phyloP scores from a whole-genome alignment of 805 yeast genomes.

The Candida adriatica region DNA sequence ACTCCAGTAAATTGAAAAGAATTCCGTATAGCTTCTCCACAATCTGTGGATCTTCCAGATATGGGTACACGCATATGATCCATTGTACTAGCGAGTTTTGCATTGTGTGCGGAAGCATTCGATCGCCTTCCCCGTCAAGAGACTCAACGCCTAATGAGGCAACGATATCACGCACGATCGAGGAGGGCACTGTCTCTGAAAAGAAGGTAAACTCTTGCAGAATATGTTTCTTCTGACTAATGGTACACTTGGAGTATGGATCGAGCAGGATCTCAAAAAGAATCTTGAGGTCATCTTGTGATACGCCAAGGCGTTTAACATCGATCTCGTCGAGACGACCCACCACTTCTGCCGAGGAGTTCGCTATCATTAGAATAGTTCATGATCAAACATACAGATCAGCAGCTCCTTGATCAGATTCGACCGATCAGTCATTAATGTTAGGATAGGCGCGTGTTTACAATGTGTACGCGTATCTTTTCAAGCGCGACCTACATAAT shows the following conservation, averaged over 20 bases:
- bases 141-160: slow-evolving; percentile 26
- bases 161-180: slow-evolving; percentile 22
- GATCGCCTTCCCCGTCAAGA: slow-evolving; percentile 15
- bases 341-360: background rate
- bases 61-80: slow-evolving; percentile 27
- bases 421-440: too few relatives aligned
- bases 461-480: too few relatives aligned
- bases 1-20: slow-evolving; percentile 29
- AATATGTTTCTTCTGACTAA: slow-evolving; percentile 11
- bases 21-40: slow-evolving; percentile 20
- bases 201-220: slow-evolving; percentile 25
- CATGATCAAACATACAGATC: too few relatives aligned
- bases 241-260: slow-evolving; percentile 4
- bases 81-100: slow-evolving; percentile 27
- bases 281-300: slow-evolving; percentile 3
- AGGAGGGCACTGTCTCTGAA: slow-evolving; percentile 21
- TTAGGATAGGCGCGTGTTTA: too few relatives aligned
- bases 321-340: slow-evolving; percentile 3
- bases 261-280: slow-evolving; percentile 7
- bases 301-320: slow-evolving; percentile 8
- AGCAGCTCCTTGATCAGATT: too few relatives aligned
- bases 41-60: slow-evolving; percentile 15
- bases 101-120: slow-evolving; percentile 13
- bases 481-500: too few relatives aligned
- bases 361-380: too few relatives aligned